These are phyloP conservation scores for Cetradonia linearis DNA, from an alignment of 495 filamentous ascomycete species.

Conservation along the genomic window DNA sequence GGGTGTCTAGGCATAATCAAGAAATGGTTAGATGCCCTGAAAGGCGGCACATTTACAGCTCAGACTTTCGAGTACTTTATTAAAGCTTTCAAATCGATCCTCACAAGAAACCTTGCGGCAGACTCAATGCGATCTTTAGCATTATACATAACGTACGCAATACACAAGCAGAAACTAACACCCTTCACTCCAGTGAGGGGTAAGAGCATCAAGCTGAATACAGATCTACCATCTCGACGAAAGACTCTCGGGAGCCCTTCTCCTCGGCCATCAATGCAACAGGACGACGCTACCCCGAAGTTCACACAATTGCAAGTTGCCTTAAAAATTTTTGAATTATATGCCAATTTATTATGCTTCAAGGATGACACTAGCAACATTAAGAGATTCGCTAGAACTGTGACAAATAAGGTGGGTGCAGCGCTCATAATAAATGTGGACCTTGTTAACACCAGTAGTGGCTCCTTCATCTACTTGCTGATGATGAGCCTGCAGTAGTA, in stretches of 20 bases:
- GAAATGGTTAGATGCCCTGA: slow-evolving; percentile 78
- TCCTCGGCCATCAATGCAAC: neutral
- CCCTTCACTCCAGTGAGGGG: slow-evolving; percentile 26
- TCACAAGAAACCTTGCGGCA: slow-evolving; percentile 66
- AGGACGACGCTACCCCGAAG: slow-evolving; percentile 9
- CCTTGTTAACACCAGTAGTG: slow-evolving; percentile 47
- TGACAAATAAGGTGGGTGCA: slow-evolving; percentile 79
- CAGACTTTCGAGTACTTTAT: slow-evolving; percentile 66
- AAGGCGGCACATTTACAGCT: slow-evolving; percentile 63
- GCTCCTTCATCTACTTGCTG: slow-evolving; percentile 86
- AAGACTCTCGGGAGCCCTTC: slow-evolving; percentile 28
- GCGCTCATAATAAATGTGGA: slow-evolving; percentile 2
- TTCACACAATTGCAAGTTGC: slow-evolving; percentile 49
- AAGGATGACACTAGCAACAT: slow-evolving; percentile 54
- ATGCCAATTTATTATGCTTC: slow-evolving; percentile 71
- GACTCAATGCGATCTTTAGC: slow-evolving; percentile 81
- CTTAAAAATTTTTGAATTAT: slow-evolving; percentile 67
- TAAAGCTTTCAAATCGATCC: slow-evolving; percentile 61
- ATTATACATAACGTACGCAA: slow-evolving; percentile 83
- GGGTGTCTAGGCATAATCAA: slow-evolving; percentile 65
- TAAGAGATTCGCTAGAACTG: slow-evolving; percentile 82
- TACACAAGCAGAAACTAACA: slow-evolving; percentile 47
- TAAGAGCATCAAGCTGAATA: slow-evolving; percentile 39
- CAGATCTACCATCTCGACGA: slow-evolving; percentile 26
- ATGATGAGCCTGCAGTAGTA: slow-evolving; percentile 74